Percentiles rank a stretch among this genome's conserved stretches.
Evolutionary conservation across 2,329 filamentous ascomycete genomes (phyloP).

Genomic region (Diaporthe citri): DNA sequence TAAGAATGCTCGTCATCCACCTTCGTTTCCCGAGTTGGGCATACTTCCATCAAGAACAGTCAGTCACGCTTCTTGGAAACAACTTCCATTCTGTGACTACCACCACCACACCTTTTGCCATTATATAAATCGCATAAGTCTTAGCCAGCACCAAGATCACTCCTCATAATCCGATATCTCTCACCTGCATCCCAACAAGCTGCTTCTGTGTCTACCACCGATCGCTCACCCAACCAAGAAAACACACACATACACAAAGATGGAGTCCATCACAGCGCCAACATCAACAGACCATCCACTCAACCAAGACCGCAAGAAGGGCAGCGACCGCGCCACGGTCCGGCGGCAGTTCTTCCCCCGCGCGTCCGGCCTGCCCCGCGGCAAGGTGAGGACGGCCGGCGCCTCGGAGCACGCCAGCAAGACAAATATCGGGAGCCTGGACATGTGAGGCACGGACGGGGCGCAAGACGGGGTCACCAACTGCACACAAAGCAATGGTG

Average conservation of each 20-base stretch:
- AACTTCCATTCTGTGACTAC: neutral
- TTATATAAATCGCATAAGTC: neutral
- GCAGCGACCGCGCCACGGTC: conserved; percentile 18
- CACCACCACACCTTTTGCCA: neutral
- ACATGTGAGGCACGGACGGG: neutral
- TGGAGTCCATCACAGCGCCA: conserved; percentile 31
- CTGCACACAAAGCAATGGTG: no score
- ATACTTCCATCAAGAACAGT: neutral
- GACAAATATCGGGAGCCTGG: conserved; percentile 19
- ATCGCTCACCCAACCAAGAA: neutral
- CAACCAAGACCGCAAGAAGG: conserved; percentile 31
- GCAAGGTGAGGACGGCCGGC: conserved; percentile 37
- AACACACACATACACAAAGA: neutral
- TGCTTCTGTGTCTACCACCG: neutral
- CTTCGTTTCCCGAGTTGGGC: neutral
- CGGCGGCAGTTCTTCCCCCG: conserved; percentile 35
- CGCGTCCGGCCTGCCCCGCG: conserved; percentile 37
- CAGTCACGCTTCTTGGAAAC: neutral
- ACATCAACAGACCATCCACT: conserved; percentile 31
- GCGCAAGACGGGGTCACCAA: neutral
- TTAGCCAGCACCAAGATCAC: neutral
- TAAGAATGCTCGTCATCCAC: neutral
- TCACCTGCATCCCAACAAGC: neutral
- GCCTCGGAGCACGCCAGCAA: conserved; percentile 39
- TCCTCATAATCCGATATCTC: neutral